Evolutionary conservation across 2,329 filamentous ascomycete species (phyloP).

Genomic region (Neoascochyta sp.): DNA sequence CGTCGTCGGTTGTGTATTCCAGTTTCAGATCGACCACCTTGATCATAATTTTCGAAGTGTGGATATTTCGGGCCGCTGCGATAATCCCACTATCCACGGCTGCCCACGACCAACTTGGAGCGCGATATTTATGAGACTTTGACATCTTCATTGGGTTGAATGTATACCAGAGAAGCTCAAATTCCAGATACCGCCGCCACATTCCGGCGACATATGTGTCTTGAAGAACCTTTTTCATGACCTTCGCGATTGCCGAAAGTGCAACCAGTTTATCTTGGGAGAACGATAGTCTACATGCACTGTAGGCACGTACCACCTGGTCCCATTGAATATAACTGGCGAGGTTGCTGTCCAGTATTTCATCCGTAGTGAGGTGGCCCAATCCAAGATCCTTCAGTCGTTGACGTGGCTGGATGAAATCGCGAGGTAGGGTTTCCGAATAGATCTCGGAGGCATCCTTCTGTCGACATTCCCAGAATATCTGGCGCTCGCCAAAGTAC

Average conservation of each 20-base stretch:
- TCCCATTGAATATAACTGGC: background rate
- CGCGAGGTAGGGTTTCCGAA: conserved; percentile 1
- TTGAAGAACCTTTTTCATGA: background rate
- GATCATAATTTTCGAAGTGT: background rate
- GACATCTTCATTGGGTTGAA: background rate
- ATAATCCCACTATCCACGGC: conserved; percentile 4
- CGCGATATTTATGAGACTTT: conserved; percentile 3
- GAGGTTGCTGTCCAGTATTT: background rate
- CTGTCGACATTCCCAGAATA: conserved; percentile 19
- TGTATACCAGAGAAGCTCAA: conserved; percentile 1
- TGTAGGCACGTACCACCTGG: background rate
- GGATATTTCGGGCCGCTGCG: background rate
- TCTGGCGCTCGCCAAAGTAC: conserved; percentile 10
- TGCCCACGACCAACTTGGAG: conserved; percentile 13
- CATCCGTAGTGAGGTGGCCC: background rate
- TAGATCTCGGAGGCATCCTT: conserved; percentile 5
- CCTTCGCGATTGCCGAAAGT: conserved; percentile 10
- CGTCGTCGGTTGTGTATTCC: conserved; percentile 5
- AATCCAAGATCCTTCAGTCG: background rate
- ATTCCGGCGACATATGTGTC: conserved; percentile 11
- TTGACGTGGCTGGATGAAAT: background rate
- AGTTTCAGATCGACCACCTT: conserved; percentile 6
- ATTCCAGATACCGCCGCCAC: conserved; percentile 6
- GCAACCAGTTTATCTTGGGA: conserved; percentile 9
- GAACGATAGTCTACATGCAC: background rate